phyloP scores from a whole-genome alignment of 495 filamentous ascomycete genomes.

The Lasiosphaeria miniovina region DNA sequence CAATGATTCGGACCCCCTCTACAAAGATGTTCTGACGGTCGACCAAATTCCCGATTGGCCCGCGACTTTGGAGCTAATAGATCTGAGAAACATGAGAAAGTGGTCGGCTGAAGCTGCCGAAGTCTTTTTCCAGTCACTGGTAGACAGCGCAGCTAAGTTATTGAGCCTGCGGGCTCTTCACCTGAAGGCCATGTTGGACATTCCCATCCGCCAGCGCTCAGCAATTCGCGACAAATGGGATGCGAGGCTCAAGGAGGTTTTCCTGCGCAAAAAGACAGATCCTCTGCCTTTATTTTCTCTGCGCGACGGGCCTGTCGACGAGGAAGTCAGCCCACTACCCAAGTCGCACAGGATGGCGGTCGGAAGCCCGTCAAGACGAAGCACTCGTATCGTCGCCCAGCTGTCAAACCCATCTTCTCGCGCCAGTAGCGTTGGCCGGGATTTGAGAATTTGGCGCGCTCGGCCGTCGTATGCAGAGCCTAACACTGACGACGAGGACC shows the following conservation, averaged over 20 bases:
- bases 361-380: conserved; percentile 20
- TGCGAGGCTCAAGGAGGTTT: conserved; percentile 58
- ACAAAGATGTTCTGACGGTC: conserved; percentile 55
- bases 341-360: not conserved
- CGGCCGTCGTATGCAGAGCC: conserved; percentile 31
- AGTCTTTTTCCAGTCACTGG: conserved; percentile 71
- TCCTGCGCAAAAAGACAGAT: conserved; percentile 53
- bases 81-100: conserved; percentile 70
- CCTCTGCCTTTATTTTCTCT: conserved; percentile 43
- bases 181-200: conserved; percentile 69
- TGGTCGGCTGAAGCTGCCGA: conserved; percentile 62
- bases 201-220: conserved; percentile 75
- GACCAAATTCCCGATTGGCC: conserved; percentile 75
- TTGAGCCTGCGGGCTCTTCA: conserved; percentile 61
- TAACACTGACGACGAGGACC: conserved; percentile 35
- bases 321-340: not conserved
- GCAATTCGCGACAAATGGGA: conserved; percentile 72
- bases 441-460: conserved; percentile 10
- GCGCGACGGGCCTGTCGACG: not conserved
- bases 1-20: conserved; percentile 67
- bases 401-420: conserved; percentile 19
- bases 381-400: conserved; percentile 22
- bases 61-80: conserved; percentile 59
- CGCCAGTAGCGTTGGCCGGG: conserved; percentile 22
- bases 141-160: conserved; percentile 62